These are phyloP conservation scores for Carpinus fangiana DNA, from an alignment of 306 rosid genomes.

Conservation along the genomic window DNA sequence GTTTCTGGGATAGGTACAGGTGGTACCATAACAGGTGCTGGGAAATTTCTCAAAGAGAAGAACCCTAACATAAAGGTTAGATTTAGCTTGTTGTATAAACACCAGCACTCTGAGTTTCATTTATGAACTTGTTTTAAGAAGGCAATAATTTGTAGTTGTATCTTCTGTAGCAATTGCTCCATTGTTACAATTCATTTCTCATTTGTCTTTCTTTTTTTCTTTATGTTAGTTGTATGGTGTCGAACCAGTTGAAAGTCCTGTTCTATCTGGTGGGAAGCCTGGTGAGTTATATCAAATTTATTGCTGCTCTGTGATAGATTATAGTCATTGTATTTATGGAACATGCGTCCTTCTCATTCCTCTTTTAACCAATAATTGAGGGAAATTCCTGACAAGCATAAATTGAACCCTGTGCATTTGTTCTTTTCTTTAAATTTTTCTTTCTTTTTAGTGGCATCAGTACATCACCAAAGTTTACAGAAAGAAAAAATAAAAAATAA, in stretches of 20 bases:
- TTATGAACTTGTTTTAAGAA: constrained; percentile 15
- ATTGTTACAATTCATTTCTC: constrained; percentile 9
- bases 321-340: background rate
- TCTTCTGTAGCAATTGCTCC: constrained; percentile 10
- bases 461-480: background rate
- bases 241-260: constrained; percentile 79
- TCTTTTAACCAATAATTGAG: background rate
- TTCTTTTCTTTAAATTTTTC: background rate
- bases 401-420: background rate
- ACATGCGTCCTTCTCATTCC: background rate
- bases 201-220: constrained; percentile 11
- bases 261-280: constrained; percentile 85
- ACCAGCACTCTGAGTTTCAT: background rate
- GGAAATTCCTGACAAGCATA: background rate
- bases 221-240: constrained; percentile 64
- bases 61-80: constrained; percentile 69
- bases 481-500: background rate
- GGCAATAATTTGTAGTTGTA: background rate
- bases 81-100: background rate
- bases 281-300: constrained; percentile 43
- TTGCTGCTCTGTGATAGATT: background rate
- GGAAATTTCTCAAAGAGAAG: constrained; percentile 77
- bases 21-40: constrained; percentile 80
- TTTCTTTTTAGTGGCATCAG: background rate
- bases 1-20: constrained; percentile 82